Base-by-base conservation (phyloP, 805 yeast species). In the Candida vartiovaarae region DNA sequence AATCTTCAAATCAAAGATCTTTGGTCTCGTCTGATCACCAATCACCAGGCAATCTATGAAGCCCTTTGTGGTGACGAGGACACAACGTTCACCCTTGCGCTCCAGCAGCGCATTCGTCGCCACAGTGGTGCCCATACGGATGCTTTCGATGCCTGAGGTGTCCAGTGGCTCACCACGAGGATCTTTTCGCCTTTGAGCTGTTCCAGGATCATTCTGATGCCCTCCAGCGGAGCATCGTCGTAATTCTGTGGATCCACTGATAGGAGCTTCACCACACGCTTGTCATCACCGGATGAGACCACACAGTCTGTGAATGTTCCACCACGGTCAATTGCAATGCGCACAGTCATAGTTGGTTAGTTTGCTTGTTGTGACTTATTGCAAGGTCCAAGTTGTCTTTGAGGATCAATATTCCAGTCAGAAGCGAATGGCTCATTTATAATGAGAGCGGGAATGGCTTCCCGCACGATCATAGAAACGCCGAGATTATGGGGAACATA, bases 31-130 rank as follows among this genome's bases (percentile, higher is more conserved):
- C 61, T 91, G 98, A 57, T 87, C 89, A 3, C 98, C 98, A 52
- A 91, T 90, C 3, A 71, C 64, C 48, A 91, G 67, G 34, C 85
- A 79, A 57, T 91, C 97, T 52, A 77, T 78, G 64, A 88, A 91
- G 0, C 97, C 99, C 55, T 80, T 83, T 11, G 97, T 86, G 3
- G 95, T 88, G 5, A 90, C 63, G 46, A 91, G 71, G 2, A 93
- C 95, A 53, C 95, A 90, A 30, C 79, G 68, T 45, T 89, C 95
- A 41, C 98, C 99, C 58, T 89, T 89, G 49, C 98, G 74, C 59
- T 91, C 98, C 47, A 91, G 70, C 31, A 93, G 72, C 2, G 98
- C 96, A 65, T 91, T 91, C 6, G 98, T 91, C 2, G 99, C 98
- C 8, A 89, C 93, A 0, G 97, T 90, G 4, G 97, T 89, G 3